A percentile compares a stretch with the other conserved stretches of the same genome.
Conservation (phyloP, 2,329 filamentous ascomycete genomes). For the Pseudonectria buxi region DNA sequence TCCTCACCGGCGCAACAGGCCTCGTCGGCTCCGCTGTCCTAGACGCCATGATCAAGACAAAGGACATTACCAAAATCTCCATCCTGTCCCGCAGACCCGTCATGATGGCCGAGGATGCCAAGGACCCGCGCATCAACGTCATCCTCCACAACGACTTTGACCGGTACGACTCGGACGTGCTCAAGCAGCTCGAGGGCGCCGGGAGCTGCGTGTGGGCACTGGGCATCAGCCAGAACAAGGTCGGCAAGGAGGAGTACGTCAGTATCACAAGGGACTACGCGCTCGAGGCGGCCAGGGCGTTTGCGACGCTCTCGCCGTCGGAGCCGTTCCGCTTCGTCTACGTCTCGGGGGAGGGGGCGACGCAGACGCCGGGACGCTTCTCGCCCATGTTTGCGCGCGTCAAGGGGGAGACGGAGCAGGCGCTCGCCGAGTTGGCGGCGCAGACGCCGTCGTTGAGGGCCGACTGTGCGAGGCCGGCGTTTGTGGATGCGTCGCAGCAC, state of each 20-base stretch:
- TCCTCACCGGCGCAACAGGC: conserved; percentile 63
- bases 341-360: conserved; percentile 59
- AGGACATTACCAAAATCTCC: conserved; percentile 56
- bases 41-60: conserved; percentile 51
- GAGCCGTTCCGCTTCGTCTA: conserved; percentile 63
- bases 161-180: conserved; percentile 49
- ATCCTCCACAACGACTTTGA: conserved; percentile 63
- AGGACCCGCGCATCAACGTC: conserved; percentile 55
- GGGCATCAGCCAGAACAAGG: conserved; percentile 55
- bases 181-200: conserved; percentile 56
- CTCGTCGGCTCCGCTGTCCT: conserved; percentile 56
- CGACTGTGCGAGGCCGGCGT: conserved; percentile 52
- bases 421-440: conserved; percentile 46
- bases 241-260: conserved; percentile 58
- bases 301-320: conserved; percentile 39
- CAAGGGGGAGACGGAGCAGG: conserved; percentile 60
- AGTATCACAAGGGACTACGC: conserved; percentile 63
- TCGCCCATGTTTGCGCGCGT: conserved; percentile 53
- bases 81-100: conserved; percentile 62
- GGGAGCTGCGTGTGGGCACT: conserved; percentile 68
- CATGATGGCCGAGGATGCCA: conserved; percentile 49
- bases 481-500: conserved; percentile 46
- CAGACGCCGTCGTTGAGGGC: conserved; percentile 42
- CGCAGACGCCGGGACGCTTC: conserved; percentile 47
- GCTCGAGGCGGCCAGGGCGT: conserved; percentile 55